Evolutionary conservation across 345 rosid genomes (phyloP).

Genomic region (Anacardium occidentale): DNA sequence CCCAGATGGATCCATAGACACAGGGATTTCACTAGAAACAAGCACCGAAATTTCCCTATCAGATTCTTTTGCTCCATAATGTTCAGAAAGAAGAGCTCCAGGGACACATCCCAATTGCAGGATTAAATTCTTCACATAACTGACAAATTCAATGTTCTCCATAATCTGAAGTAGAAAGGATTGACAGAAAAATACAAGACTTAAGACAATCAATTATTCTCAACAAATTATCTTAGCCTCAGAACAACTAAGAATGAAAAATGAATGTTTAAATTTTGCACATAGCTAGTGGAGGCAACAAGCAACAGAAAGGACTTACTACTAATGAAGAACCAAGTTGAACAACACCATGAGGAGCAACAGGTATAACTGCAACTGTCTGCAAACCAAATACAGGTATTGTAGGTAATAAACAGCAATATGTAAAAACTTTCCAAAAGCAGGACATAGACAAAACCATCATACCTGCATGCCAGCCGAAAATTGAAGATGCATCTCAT

Average conservation of each 20-base stretch:
- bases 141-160: slow-evolving; percentile 81
- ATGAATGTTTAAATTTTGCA: slow-evolving; percentile 1
- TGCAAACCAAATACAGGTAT: slow-evolving; percentile 31
- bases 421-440: not conserved
- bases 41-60: slow-evolving; percentile 45
- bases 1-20: slow-evolving; percentile 29
- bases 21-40: slow-evolving; percentile 39
- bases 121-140: slow-evolving; percentile 65
- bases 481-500: slow-evolving; percentile 76
- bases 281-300: not conserved
- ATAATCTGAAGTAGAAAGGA: slow-evolving; percentile 55
- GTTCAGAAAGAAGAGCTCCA: slow-evolving; percentile 63
- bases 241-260: not conserved
- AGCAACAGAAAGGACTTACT: slow-evolving; percentile 46
- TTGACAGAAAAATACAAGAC: slow-evolving; percentile 10
- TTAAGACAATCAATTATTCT: not conserved
- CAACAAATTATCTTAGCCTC: not conserved
- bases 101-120: slow-evolving; percentile 77
- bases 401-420: slow-evolving; percentile 15
- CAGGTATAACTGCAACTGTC: slow-evolving; percentile 86
- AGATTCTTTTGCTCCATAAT: slow-evolving; percentile 39
- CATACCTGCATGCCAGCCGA: slow-evolving; percentile 91
- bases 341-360: slow-evolving; percentile 80
- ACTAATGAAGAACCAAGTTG: slow-evolving; percentile 77
- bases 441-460: slow-evolving; percentile 15